Evolutionary conservation across 73 alveolate species (phyloP).

Genomic region (Paraurostyla sp.): DNA sequence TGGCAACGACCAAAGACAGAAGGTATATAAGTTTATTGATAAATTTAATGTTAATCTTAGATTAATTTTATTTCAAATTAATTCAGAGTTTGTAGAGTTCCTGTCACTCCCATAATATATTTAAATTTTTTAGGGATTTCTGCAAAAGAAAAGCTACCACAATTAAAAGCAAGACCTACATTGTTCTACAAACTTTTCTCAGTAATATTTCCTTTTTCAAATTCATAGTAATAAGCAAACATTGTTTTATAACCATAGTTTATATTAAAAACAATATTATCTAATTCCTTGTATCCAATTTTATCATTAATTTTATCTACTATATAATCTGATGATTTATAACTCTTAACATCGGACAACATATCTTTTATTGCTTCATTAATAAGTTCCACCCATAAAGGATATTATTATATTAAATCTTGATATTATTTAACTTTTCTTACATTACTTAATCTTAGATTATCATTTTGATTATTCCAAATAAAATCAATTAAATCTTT

Average conservation of each 20-base stretch:
- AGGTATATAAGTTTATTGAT: slow-evolving; percentile 59
- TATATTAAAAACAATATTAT: slow-evolving; percentile 58
- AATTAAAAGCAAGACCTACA: slow-evolving; percentile 29
- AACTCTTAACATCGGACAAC: neutral
- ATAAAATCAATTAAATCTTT: neutral
- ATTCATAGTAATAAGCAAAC: slow-evolving; percentile 68
- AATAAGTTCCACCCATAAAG: neutral
- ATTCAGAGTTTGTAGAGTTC: slow-evolving; percentile 65
- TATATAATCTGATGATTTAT: neutral
- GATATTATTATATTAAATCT: neutral
- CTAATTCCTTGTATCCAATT: slow-evolving; percentile 69
- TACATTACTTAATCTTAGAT: neutral
- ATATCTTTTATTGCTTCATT: slow-evolving; percentile 55
- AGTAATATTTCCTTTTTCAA: slow-evolving; percentile 1
- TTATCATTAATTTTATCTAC: neutral
- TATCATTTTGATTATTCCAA: neutral
- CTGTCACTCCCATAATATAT: slow-evolving; percentile 73
- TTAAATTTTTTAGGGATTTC: slow-evolving; percentile 48
- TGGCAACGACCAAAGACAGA: slow-evolving; percentile 67
- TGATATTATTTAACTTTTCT: neutral
- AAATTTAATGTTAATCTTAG: slow-evolving; percentile 33
- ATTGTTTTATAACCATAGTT: slow-evolving; percentile 71
- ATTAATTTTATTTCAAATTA: slow-evolving; percentile 42
- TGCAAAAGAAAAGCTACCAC: slow-evolving; percentile 72
- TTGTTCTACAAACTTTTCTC: neutral